Percentiles rank a stretch among this genome's conserved stretches.
These are phyloP conservation scores for Cyathus pygmaeus DNA, from an alignment of 1,284 basidiomycete species.

Conservation along the genomic window DNA sequence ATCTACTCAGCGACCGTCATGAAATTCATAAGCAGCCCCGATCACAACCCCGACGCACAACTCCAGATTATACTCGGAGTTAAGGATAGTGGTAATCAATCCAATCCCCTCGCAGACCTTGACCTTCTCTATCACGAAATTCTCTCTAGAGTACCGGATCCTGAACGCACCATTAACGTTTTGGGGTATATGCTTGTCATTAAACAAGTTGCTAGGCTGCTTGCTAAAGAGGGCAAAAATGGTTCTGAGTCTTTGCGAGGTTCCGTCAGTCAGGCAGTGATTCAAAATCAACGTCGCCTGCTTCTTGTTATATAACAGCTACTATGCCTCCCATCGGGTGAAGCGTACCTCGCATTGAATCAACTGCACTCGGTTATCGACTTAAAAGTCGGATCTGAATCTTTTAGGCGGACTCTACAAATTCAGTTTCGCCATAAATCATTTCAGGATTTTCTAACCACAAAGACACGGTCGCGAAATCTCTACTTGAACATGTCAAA, in stretches of 20 bases:
- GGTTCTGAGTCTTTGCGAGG: background rate
- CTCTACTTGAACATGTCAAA: background rate
- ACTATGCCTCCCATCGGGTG: background rate
- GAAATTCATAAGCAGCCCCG: conserved; percentile 12
- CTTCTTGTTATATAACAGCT: background rate
- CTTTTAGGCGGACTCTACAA: background rate
- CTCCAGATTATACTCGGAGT: too few species aligned
- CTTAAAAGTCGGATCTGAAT: background rate
- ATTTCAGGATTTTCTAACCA: background rate
- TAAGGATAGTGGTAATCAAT: background rate
- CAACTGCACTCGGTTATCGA: background rate
- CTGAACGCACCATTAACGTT: background rate
- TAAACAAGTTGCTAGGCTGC: background rate
- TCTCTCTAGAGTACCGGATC: background rate
- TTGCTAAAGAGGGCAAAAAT: too few species aligned
- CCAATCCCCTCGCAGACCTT: conserved; percentile 11
- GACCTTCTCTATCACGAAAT: conserved; percentile 16
- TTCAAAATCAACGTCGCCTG: background rate
- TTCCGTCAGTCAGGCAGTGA: background rate
- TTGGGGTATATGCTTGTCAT: background rate
- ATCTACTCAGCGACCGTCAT: conserved; percentile 18
- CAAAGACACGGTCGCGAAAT: background rate
- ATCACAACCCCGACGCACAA: conserved; percentile 6
- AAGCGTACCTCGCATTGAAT: background rate
- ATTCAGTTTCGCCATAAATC: background rate